Evolutionary conservation across 129 eudicot species (phyloP).

Genomic region (Flaveria trinervia): DNA sequence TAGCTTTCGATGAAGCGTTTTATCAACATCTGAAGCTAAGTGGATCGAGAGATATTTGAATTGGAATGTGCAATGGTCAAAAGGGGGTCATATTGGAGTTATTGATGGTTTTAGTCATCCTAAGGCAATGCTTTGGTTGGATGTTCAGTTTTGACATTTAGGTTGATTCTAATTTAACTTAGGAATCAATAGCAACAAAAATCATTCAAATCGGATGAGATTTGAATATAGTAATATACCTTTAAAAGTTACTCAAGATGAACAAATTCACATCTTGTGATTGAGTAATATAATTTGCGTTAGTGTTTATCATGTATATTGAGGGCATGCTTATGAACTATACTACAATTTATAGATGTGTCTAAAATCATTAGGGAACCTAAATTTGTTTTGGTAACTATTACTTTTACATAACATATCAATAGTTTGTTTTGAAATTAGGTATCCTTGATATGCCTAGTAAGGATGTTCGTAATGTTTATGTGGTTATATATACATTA

Average conservation of each 20-base stretch:
- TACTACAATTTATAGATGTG: not conserved
- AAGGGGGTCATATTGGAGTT: conserved; percentile 32
- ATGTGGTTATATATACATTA: not conserved
- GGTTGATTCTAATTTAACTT: conserved; percentile 25
- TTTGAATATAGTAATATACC: conserved; percentile 1
- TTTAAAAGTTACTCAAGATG: conserved; percentile 27
- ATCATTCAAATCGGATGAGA: conserved; percentile 8
- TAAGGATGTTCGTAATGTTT: not conserved
- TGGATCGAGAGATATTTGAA: conserved; percentile 41
- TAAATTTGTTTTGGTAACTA: not conserved
- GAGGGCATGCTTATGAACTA: not conserved
- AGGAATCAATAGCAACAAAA: conserved; percentile 32
- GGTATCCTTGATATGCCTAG: not conserved
- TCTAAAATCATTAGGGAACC: not conserved
- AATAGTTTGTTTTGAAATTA: not conserved
- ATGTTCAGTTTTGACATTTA: conserved; percentile 5
- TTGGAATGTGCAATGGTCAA: conserved; percentile 54
- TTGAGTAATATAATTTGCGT: conserved; percentile 10
- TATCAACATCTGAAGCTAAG: not conserved
- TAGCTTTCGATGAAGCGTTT: conserved; percentile 47
- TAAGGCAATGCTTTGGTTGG: conserved; percentile 32
- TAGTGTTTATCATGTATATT: not conserved
- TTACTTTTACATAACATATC: not conserved
- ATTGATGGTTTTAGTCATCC: conserved; percentile 31
- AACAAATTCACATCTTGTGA: conserved; percentile 7